Percentiles rank a stretch among this genome's conserved stretches.
Evolutionary conservation across 768 basidiomycete species (phyloP).

Genomic region (Termitomyces sp.): DNA sequence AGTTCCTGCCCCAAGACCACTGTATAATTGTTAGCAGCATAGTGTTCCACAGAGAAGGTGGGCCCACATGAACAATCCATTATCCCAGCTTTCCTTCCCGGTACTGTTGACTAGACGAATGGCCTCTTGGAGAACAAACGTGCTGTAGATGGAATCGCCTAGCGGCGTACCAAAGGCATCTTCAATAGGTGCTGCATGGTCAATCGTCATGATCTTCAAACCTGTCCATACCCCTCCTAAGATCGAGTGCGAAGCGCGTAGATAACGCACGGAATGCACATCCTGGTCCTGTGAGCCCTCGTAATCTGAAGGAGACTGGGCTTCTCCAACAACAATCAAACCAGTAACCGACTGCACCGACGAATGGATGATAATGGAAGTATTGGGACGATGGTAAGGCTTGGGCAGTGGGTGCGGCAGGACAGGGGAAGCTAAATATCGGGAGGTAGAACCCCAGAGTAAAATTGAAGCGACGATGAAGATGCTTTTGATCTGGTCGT

Average conservation of each 20-base stretch:
- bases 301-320: slow-evolving; percentile 32
- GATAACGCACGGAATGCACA: slow-evolving; percentile 50
- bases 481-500: slow-evolving; percentile 19
- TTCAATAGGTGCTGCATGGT: slow-evolving; percentile 31
- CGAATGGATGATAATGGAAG: slow-evolving; percentile 61
- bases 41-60: not conserved
- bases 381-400: slow-evolving; percentile 45
- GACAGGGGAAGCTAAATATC: slow-evolving; percentile 45
- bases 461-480: slow-evolving; percentile 25
- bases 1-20: slow-evolving; percentile 86
- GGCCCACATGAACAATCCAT: slow-evolving; percentile 68
- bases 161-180: slow-evolving; percentile 51
- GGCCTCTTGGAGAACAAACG: slow-evolving; percentile 87
- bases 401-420: slow-evolving; percentile 47
- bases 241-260: slow-evolving; percentile 61
- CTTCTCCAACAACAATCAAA: slow-evolving; percentile 76
- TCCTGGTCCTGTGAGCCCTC: slow-evolving; percentile 23
- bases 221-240: slow-evolving; percentile 79
- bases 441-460: slow-evolving; percentile 30
- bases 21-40: slow-evolving; percentile 24
- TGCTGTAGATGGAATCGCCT: slow-evolving; percentile 77
- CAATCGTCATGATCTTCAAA: slow-evolving; percentile 35
- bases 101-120: slow-evolving; percentile 61
- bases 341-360: slow-evolving; percentile 73
- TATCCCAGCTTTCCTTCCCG: slow-evolving; percentile 29